Base-by-base conservation (phyloP, 768 basidiomycete genomes). In the Boletellus emodensis region DNA sequence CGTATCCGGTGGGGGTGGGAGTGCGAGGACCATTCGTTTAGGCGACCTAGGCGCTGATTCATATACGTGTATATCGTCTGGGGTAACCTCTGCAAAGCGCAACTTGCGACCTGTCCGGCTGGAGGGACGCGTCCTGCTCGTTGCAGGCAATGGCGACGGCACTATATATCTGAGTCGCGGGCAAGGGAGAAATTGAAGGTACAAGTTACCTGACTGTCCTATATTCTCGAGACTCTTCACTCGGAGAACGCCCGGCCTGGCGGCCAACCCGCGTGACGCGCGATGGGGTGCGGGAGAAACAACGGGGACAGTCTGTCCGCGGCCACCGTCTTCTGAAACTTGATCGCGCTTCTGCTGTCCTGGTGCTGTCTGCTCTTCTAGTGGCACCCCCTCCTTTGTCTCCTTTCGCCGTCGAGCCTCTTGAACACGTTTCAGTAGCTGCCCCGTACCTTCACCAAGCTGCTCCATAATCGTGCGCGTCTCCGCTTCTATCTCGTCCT, bases 31-130 rank as follows among this genome's bases (percentile, higher is more conserved):
- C 2, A 70, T 61, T 51, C 75, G 78, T 53, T 76, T 79, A n/a
- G 90, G 90, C 3, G 90, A 90, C 2, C 85, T 72, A 4, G 88
- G 90, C 2, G 81, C 84, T 13, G 89, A 90, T 58, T 90, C 86
- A 60, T 92, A 92, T 1, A 92, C 84, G 65, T 89, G 77, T 2
- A 92, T 81, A 60, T 91, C 86, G n/a, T 78, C 68, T 0, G 87
- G 81, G 1, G 77, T 80, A 14, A 90, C 72, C 35, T 90, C 83
- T 30, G 88, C 86, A 59, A 93, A 93, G 15, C 90, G 82, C 28
- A 91, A 67, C 55, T 70, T 81, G 13, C 84, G 71, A 43, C 72
- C 60, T 1, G 76, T 54, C 68, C 80, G 45, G 64, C 81, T 75
- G 66, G 83, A 77, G 13, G 86, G 84, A 12, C 85, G 81, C 13